A percentile compares a stretch with the other conserved stretches of the same genome.
Evolutionary conservation across 768 basidiomycete genomes (phyloP).

Genomic region (Sarcodon sp.): DNA sequence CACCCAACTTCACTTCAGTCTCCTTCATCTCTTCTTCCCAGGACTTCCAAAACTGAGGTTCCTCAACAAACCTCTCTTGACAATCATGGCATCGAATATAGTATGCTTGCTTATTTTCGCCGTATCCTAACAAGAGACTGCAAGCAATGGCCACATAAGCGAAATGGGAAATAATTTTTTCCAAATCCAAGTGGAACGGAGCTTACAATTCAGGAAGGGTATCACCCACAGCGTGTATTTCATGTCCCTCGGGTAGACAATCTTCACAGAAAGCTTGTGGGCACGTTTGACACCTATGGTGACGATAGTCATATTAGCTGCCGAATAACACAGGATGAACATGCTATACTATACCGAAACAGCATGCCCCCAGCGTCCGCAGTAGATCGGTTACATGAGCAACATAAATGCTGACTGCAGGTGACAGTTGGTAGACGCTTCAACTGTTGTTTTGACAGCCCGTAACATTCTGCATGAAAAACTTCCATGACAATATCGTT

Average conservation of each 20-base stretch:
- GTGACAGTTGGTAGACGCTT: conserved; percentile 9
- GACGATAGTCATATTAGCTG: not conserved
- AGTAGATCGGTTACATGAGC: conserved; percentile 28
- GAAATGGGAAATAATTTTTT: not conserved
- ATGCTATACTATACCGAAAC: conserved; percentile 28
- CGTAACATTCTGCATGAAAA: conserved; percentile 39
- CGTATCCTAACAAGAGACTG: conserved; percentile 29
- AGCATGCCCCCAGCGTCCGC: conserved; percentile 41
- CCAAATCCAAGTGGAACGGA: not conserved
- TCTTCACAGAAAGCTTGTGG: conserved; percentile 49
- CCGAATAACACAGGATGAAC: not conserved
- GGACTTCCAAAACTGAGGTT: conserved; percentile 23
- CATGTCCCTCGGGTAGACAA: conserved; percentile 32
- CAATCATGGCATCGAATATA: conserved; percentile 42
- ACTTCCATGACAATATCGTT: conserved; percentile 19
- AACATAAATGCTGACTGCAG: conserved; percentile 42
- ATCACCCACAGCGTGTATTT: conserved; percentile 40
- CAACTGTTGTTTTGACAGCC: conserved; percentile 19
- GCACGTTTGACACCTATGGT: conserved; percentile 42
- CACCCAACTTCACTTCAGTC: conserved; percentile 21
- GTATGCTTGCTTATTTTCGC: conserved; percentile 22
- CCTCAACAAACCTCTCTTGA: conserved; percentile 19
- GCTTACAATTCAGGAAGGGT: conserved; percentile 45
- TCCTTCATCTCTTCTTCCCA: conserved; percentile 31
- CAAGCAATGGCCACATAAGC: not conserved